Conservation (phyloP, 768 basidiomycete genomes). For the Collybia sordida region DNA sequence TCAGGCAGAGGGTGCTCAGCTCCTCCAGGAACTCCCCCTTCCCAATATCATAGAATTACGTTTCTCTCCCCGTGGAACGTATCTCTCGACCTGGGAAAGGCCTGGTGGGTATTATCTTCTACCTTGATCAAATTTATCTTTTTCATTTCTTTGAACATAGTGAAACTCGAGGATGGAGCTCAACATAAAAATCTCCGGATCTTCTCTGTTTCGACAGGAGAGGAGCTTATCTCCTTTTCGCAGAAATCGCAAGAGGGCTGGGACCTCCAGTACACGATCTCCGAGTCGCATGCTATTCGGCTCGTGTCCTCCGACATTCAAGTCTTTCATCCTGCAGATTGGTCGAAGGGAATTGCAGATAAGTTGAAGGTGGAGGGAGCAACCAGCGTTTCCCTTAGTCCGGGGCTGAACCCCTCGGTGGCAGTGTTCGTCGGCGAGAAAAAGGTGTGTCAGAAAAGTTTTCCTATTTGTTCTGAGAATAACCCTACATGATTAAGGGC, state of each 20-base stretch:
- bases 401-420: slow-evolving; percentile 83
- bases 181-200: slow-evolving; percentile 95
- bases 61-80: slow-evolving; percentile 93
- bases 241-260: slow-evolving; percentile 93
- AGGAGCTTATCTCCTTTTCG: slow-evolving; percentile 83
- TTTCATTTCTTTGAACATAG: slow-evolving; percentile 23
- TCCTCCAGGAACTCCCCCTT: slow-evolving; percentile 73
- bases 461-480: neutral
- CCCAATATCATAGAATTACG: slow-evolving; percentile 79
- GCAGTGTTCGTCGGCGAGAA: slow-evolving; percentile 94
- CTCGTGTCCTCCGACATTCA: slow-evolving; percentile 82
- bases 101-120: slow-evolving; percentile 46
- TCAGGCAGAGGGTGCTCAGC: slow-evolving; percentile 69
- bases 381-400: slow-evolving; percentile 73
- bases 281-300: slow-evolving; percentile 83
- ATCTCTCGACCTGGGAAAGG: slow-evolving; percentile 94
- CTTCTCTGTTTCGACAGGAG: slow-evolving; percentile 83
- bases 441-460: slow-evolving; percentile 52
- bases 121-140: neutral
- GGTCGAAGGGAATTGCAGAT: slow-evolving; percentile 76
- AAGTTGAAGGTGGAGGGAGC: slow-evolving; percentile 84
- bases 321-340: slow-evolving; percentile 78
- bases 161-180: slow-evolving; percentile 85
- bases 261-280: slow-evolving; percentile 89
- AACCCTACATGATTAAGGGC: slow-evolving; percentile 46